These are phyloP conservation scores for Fraxinus pennsylvanica DNA, from an alignment of 257 asterid species.

Conservation along the genomic window DNA sequence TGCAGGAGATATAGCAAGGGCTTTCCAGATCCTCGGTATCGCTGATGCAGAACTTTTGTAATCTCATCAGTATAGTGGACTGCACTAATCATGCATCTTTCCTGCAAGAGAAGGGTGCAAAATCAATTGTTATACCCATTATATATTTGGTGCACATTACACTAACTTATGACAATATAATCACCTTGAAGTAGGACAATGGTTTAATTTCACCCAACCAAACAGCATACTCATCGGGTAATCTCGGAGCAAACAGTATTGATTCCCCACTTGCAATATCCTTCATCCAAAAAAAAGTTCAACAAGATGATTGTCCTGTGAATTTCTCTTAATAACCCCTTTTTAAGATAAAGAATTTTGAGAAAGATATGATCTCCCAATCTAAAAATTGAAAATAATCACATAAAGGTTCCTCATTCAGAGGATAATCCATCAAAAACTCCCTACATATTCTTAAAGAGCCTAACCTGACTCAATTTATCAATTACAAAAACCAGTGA, in stretches of 20 bases:
- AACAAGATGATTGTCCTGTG: conserved; percentile 20
- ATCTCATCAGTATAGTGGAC: conserved; percentile 20
- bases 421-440: conserved; percentile 5
- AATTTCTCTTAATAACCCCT: conserved; percentile 8
- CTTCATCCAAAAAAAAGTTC: conserved; percentile 41
- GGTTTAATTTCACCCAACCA: conserved; percentile 96
- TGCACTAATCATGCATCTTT: too few species aligned
- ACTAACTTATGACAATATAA: conserved; percentile 16
- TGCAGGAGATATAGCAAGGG: conserved; percentile 83
- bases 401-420: not conserved
- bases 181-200: conserved; percentile 75
- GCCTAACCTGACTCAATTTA: conserved; percentile 14
- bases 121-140: not conserved
- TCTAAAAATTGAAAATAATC: conserved; percentile 4
- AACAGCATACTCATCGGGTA: conserved; percentile 82
- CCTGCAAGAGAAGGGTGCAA: too few species aligned
- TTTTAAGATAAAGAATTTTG: not conserved
- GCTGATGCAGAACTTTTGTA: conserved; percentile 55
- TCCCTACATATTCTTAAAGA: conserved; percentile 4
- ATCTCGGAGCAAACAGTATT: conserved; percentile 83
- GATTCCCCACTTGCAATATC: conserved; percentile 83
- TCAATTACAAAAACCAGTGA: conserved; percentile 8
- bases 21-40: conserved; percentile 61
- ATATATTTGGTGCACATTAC: conserved; percentile 11
- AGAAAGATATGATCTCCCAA: conserved; percentile 1